phyloP scores from a whole-genome alignment of 108 stramenopile genomes.

The Conticribra guillardii region DNA sequence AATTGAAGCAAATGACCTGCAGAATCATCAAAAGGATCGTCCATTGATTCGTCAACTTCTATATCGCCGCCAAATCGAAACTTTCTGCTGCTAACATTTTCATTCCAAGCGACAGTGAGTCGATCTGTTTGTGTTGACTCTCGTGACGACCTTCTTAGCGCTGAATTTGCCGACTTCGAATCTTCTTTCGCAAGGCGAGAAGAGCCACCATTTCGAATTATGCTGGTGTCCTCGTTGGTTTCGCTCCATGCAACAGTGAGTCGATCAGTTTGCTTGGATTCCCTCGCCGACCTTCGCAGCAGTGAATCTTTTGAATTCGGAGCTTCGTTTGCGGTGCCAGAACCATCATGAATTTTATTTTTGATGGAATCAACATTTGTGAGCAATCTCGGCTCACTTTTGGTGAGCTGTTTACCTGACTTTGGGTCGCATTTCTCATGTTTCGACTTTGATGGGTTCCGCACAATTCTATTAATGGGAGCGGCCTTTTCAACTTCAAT shows the following conservation, averaged over 20 bases:
- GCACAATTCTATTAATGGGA: neutral
- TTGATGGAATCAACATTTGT: neutral
- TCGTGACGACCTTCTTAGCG: neutral
- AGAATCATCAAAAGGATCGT: neutral
- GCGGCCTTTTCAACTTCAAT: neutral
- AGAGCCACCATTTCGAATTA: no score
- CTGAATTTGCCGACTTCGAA: neutral
- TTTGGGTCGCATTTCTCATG: neutral
- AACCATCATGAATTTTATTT: neutral
- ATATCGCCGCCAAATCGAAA: neutral
- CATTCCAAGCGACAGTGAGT: neutral
- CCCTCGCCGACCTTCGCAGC: slow-evolving; percentile 1
- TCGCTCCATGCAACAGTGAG: slow-evolving; percentile 5
- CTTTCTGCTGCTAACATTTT: neutral
- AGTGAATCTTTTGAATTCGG: neutral
- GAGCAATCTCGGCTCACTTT: neutral
- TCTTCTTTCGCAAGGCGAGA: slow-evolving; percentile 3
- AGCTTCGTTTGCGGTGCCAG: neutral
- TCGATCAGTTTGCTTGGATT: slow-evolving; percentile 23
- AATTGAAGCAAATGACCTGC: neutral
- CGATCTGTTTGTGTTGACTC: neutral
- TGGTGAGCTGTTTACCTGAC: neutral
- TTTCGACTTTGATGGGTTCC: neutral
- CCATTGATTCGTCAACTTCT: neutral
- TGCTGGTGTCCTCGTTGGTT: neutral